Conservation (phyloP, 2,329 filamentous ascomycete genomes). For the Cadophora gregata region DNA sequence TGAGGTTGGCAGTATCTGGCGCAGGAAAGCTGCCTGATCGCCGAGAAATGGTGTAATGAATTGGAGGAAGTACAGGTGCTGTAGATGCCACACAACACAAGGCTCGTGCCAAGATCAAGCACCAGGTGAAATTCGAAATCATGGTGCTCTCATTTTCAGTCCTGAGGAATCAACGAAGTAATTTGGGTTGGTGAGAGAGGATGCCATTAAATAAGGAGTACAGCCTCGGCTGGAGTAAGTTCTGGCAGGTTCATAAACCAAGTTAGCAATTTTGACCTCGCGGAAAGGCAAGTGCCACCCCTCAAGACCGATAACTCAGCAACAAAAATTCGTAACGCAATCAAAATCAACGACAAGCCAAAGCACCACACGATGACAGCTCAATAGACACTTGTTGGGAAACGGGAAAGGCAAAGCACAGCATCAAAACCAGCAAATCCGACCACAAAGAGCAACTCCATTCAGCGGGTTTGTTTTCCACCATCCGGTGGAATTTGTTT, state of each 20-base stretch:
- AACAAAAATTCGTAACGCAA: background rate
- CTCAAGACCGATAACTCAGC: background rate
- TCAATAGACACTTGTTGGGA: conserved; percentile 7
- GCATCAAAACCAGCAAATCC: background rate
- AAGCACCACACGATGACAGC: background rate
- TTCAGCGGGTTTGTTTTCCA: conserved; percentile 8
- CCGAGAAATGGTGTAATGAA: conserved; percentile 32
- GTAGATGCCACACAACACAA: background rate
- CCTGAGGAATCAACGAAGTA: background rate
- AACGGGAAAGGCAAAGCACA: background rate
- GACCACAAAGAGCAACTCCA: conserved; percentile 2
- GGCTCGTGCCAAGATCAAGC: background rate
- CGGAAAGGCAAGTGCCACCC: background rate
- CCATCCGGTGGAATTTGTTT: conserved; percentile 12
- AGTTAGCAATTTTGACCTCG: background rate
- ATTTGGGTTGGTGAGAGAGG: too few relatives aligned
- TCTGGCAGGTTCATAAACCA: conserved; percentile 5
- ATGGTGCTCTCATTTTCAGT: background rate
- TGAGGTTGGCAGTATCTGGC: conserved; percentile 28
- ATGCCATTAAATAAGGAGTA: background rate
- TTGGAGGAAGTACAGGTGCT: conserved; percentile 25
- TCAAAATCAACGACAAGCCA: background rate
- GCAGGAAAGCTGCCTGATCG: conserved; percentile 31
- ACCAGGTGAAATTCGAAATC: background rate
- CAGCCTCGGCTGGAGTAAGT: background rate